A percentile compares a stretch with the other conserved stretches of the same genome.
phyloP scores from a whole-genome alignment of 1,284 basidiomycete species.

The Tilletia setariae region DNA sequence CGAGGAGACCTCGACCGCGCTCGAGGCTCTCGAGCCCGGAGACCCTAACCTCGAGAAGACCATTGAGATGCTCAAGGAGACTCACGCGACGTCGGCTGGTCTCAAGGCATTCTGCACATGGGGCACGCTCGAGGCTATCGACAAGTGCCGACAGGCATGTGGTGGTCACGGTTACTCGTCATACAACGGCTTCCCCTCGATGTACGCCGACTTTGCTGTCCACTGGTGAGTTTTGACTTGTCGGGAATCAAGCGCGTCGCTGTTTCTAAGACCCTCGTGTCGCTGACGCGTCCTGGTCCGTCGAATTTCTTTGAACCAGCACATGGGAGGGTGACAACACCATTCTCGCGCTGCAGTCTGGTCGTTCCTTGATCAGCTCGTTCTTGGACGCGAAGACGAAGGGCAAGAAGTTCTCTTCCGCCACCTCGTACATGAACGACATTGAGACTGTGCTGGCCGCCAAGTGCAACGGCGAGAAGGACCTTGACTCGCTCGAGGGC shows the following conservation, averaged over 20 bases:
- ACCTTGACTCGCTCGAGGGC: constrained; percentile 57
- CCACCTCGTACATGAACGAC: constrained; percentile 59
- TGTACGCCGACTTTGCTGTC: constrained; percentile 59
- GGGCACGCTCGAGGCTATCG: constrained; percentile 62
- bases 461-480: constrained; percentile 55
- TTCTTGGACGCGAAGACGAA: constrained; percentile 58
- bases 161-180: constrained; percentile 64
- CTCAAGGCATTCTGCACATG: constrained; percentile 65
- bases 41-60: constrained; percentile 49
- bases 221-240: constrained; percentile 36
- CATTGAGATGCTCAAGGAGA: constrained; percentile 62
- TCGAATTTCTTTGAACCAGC: too few relatives aligned
- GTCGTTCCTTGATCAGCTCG: constrained; percentile 59
- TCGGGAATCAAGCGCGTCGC: too few relatives aligned
- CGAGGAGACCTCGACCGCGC: constrained; percentile 57
- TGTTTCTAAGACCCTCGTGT: too few relatives aligned
- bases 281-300: too few relatives aligned
- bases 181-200: constrained; percentile 61
- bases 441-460: constrained; percentile 54
- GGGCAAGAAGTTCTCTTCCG: constrained; percentile 58
- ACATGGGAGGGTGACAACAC: constrained; percentile 63
- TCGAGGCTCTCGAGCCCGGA: constrained; percentile 60
- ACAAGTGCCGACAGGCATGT: constrained; percentile 61
- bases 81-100: constrained; percentile 62
- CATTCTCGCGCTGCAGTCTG: constrained; percentile 61